These are phyloP conservation scores for Drechslera avenae DNA, from an alignment of 2,329 filamentous ascomycete genomes.

Conservation along the genomic window DNA sequence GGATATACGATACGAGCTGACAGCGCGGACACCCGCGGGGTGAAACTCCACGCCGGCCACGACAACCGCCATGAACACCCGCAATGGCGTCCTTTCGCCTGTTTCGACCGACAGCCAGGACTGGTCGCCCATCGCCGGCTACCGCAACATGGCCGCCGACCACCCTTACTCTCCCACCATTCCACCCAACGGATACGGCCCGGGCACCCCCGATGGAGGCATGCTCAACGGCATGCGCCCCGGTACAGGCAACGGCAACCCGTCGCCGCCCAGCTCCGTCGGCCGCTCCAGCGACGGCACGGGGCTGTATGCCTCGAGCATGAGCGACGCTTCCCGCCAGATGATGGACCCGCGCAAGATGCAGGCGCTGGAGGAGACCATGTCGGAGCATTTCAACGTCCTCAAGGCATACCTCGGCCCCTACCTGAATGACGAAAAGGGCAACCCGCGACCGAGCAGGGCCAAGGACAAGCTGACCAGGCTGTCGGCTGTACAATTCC, in stretches of 20 bases:
- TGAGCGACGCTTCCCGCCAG: conserved; percentile 57
- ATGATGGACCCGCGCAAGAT: conserved; percentile 63
- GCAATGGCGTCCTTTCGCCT: conserved; percentile 48
- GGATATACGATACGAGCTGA: conserved; percentile 24
- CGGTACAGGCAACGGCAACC: conserved; percentile 54
- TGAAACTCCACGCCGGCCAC: conserved; percentile 29
- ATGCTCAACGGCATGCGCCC: conserved; percentile 61
- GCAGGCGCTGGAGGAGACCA: conserved; percentile 66
- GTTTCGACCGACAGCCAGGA: conserved; percentile 49
- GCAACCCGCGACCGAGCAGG: conserved; percentile 77
- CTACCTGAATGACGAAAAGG: conserved; percentile 74
- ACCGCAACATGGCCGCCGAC: conserved; percentile 45
- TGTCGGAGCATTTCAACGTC: conserved; percentile 81
- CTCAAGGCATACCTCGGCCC: conserved; percentile 76
- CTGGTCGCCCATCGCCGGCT: conserved; percentile 50
- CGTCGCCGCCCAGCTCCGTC: conserved; percentile 88
- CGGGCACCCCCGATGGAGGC: conserved; percentile 47
- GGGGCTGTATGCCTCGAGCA: conserved; percentile 60
- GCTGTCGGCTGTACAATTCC: conserved; percentile 89
- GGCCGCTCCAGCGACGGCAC: conserved; percentile 84
- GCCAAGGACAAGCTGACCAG: conserved; percentile 93
- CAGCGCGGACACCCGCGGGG: conserved; percentile 26
- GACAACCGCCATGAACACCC: conserved; percentile 41
- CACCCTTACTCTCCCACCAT: conserved; percentile 47
- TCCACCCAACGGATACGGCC: conserved; percentile 42